A percentile compares a stretch with the other conserved stretches of the same genome.
Evolutionary conservation across 805 yeast genomes (phyloP).

Genomic region (Tetrapisispora phaffii): DNA sequence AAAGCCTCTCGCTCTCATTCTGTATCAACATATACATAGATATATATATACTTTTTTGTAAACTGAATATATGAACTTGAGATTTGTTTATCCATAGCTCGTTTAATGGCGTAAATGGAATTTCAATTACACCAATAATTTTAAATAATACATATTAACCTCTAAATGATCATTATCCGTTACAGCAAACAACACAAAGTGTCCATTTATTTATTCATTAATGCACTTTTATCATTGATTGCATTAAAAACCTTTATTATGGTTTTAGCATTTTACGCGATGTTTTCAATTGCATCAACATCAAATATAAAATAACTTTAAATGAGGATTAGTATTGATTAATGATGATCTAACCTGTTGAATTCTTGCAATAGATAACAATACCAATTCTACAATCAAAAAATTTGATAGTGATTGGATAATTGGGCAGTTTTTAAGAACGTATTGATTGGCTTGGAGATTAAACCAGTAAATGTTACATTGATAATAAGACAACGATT

Average conservation of each 20-base stretch:
- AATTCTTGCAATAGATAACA: too few relatives aligned
- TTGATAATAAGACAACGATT: not conserved
- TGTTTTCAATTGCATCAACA: not conserved
- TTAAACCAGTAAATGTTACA: not conserved
- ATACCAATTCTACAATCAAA: too few relatives aligned
- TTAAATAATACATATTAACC: too few relatives aligned
- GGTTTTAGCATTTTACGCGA: not conserved
- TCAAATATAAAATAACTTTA: not conserved
- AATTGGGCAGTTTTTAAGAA: not conserved
- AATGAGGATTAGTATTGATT: not conserved
- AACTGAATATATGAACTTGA: too few relatives aligned
- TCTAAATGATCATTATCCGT: too few relatives aligned
- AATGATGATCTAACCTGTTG: too few relatives aligned
- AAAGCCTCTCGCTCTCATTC: not conserved
- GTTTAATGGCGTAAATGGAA: too few relatives aligned
- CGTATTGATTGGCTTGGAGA: not conserved
- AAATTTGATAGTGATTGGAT: not conserved
- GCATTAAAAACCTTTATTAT: not conserved
- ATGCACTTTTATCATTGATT: not conserved
- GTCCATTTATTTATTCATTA: too few relatives aligned
- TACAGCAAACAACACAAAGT: too few relatives aligned
- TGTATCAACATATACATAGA: not conserved
- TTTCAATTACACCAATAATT: too few relatives aligned
- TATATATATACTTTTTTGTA: too few relatives aligned
- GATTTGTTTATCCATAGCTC: too few relatives aligned